Percentiles rank a stretch among this genome's conserved stretches.
Evolutionary conservation across 768 basidiomycete genomes (phyloP).

Genomic region (Lactarius trivialis): DNA sequence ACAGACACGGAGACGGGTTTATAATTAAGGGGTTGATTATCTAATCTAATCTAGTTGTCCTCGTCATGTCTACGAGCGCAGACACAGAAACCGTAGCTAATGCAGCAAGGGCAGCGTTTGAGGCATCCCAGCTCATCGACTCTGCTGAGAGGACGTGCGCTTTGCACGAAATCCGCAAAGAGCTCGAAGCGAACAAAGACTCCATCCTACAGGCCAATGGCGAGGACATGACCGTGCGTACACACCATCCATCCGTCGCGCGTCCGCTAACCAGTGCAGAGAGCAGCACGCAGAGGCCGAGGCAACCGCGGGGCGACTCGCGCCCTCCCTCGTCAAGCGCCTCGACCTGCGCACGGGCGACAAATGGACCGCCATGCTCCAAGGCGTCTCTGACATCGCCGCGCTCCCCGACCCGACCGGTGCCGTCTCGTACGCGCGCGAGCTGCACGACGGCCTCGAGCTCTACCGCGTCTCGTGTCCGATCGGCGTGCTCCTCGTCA

Average conservation of each 20-base stretch:
- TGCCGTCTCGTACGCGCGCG: constrained; percentile 78
- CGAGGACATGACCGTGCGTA: constrained; percentile 64
- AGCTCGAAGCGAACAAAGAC: constrained; percentile 56
- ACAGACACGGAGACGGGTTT: too few relatives aligned
- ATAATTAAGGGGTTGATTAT: too few relatives aligned
- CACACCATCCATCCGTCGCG: constrained; percentile 5
- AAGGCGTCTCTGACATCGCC: constrained; percentile 85
- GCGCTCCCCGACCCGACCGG: constrained; percentile 83
- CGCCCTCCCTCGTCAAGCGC: constrained; percentile 74
- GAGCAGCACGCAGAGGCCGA: constrained; percentile 70
- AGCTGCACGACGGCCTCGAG: constrained; percentile 80
- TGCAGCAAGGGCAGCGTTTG: constrained; percentile 77
- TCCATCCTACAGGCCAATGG: constrained; percentile 76
- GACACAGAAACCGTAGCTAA: constrained; percentile 61
- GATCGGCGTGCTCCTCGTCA: constrained; percentile 91
- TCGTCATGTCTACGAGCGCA: background rate
- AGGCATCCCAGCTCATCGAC: constrained; percentile 75
- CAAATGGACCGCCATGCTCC: constrained; percentile 93
- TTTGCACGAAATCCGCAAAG: constrained; percentile 58
- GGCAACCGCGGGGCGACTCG: constrained; percentile 63
- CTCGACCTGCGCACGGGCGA: constrained; percentile 72
- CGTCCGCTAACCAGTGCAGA: constrained; percentile 35
- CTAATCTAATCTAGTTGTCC: too few relatives aligned
- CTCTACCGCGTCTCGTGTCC: constrained; percentile 94
- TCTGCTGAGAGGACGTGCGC: constrained; percentile 63